phyloP scores from a whole-genome alignment of 331 rosid species.

The Quercus tomentella region DNA sequence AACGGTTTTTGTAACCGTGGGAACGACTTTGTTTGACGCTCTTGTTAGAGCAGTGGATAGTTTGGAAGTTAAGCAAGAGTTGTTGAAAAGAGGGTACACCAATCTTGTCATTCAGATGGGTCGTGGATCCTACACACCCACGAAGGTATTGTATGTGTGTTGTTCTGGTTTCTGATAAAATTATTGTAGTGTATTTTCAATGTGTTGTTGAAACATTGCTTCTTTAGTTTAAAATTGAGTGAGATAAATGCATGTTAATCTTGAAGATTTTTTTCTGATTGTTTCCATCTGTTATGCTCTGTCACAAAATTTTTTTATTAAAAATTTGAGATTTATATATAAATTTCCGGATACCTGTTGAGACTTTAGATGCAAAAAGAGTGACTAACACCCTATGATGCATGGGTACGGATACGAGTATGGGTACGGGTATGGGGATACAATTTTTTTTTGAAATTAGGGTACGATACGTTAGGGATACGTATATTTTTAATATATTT shows the following conservation, averaged over 20 bases:
- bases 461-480: too few species aligned
- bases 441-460: too few species aligned
- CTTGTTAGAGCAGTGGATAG: conserved; percentile 56
- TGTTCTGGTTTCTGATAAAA: background rate
- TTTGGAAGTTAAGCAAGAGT: conserved; percentile 33
- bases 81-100: conserved; percentile 54
- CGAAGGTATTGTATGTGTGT: conserved; percentile 38
- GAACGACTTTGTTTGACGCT: conserved; percentile 79
- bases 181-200: background rate
- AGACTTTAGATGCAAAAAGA: background rate
- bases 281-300: background rate
- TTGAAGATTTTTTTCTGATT: background rate
- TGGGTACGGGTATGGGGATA: too few species aligned
- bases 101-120: conserved; percentile 77
- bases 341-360: background rate
- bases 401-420: too few species aligned
- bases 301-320: background rate
- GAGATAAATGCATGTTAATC: background rate
- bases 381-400: too few species aligned
- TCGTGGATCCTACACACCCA: conserved; percentile 66
- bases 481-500: too few species aligned
- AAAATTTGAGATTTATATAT: background rate
- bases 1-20: conserved; percentile 69
- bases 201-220: background rate
- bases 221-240: background rate